Evolutionary conservation across 768 basidiomycete genomes (phyloP).

Genomic region (Russula griseocarnosa): DNA sequence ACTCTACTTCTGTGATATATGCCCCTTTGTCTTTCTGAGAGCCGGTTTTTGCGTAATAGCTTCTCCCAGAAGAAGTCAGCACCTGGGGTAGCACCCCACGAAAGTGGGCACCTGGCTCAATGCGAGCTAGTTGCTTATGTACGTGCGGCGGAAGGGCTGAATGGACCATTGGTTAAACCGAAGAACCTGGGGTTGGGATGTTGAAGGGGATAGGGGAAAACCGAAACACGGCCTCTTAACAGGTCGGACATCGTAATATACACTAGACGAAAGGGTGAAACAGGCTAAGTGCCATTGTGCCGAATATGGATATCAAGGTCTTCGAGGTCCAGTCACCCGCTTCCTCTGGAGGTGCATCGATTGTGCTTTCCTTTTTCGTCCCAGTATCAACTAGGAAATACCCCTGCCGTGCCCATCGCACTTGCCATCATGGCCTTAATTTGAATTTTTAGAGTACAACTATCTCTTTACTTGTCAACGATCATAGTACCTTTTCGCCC

Average conservation of each 20-base stretch:
- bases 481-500: background rate
- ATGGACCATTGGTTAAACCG: conserved; percentile 7
- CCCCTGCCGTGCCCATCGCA: too few species aligned
- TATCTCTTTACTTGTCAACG: background rate
- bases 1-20: conserved; percentile 63
- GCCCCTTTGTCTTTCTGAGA: conserved; percentile 53
- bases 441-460: too few species aligned
- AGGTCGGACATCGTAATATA: background rate
- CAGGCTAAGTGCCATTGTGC: background rate
- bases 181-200: background rate
- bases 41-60: conserved; percentile 65
- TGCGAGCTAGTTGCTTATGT: conserved; percentile 42
- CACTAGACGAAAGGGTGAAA: background rate
- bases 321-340: background rate
- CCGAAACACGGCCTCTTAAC: conserved; percentile 1
- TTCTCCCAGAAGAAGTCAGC: conserved; percentile 53
- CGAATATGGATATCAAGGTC: background rate
- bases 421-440: too few species aligned
- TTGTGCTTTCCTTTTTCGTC: conserved; percentile 9
- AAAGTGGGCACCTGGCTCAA: conserved; percentile 53
- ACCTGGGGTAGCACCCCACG: conserved; percentile 45
- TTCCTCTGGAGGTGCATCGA: background rate
- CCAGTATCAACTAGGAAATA: too few species aligned
- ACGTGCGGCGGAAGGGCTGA: conserved; percentile 34
- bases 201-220: background rate